Percentiles rank a stretch among this genome's conserved stretches.
Conservation (phyloP, 805 yeast species). For the Kregervanrija delftensis region DNA sequence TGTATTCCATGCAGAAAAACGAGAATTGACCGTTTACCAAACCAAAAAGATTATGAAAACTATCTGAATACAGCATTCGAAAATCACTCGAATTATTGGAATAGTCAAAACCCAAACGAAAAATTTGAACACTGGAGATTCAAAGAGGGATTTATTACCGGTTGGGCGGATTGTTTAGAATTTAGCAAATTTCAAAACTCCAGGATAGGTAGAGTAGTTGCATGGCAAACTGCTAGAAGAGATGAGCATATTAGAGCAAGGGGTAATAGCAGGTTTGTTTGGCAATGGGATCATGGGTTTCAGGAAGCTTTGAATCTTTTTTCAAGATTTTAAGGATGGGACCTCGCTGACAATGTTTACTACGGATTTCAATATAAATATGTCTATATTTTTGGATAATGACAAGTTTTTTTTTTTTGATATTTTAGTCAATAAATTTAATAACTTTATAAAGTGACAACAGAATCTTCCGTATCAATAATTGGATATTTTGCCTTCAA, state of each 20-base stretch:
- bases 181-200: conserved; percentile 69
- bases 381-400: neutral
- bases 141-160: conserved; percentile 70
- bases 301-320: conserved; percentile 51
- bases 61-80: conserved; percentile 30
- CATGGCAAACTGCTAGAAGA: conserved; percentile 61
- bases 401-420: conserved; percentile 1
- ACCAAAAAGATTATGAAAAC: conserved; percentile 34
- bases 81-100: conserved; percentile 66
- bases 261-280: conserved; percentile 52
- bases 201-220: conserved; percentile 61
- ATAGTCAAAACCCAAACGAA: conserved; percentile 44
- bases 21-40: conserved; percentile 27
- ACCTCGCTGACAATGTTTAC: no score
- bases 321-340: neutral
- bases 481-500: conserved; percentile 16
- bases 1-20: conserved; percentile 35
- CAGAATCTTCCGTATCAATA: conserved; percentile 17
- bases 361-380: no score
- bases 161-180: conserved; percentile 64
- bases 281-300: conserved; percentile 93
- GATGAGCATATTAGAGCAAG: conserved; percentile 50
- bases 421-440: neutral
- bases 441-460: no score
- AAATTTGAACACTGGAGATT: conserved; percentile 76